These are phyloP conservation scores for Rhynchosporium secalis DNA, from an alignment of 2,329 filamentous ascomycete species.

Conservation along the genomic window DNA sequence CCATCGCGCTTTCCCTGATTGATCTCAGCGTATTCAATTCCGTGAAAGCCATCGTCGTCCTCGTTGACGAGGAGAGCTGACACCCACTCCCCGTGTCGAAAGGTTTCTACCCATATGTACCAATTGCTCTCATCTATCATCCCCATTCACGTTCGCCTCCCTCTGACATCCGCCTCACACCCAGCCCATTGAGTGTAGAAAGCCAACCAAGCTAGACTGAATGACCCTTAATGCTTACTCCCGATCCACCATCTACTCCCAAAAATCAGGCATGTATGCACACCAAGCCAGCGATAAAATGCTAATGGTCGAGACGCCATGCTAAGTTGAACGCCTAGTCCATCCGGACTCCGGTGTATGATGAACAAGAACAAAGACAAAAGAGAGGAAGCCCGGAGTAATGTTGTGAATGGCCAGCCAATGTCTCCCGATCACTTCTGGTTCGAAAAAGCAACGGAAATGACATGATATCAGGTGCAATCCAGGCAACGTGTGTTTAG, in stretches of 20 bases:
- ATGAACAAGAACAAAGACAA: neutral
- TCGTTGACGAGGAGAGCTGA: no score
- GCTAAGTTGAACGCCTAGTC: slow-evolving; percentile 17
- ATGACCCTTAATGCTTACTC: neutral
- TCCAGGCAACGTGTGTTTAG: neutral
- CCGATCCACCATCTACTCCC: neutral
- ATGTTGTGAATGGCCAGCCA: slow-evolving; percentile 14
- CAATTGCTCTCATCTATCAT: neutral
- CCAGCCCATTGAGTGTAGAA: neutral
- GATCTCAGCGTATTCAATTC: neutral
- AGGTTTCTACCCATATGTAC: slow-evolving; percentile 2
- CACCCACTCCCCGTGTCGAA: neutral
- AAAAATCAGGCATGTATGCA: neutral
- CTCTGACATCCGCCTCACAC: no score
- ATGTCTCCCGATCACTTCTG: neutral
- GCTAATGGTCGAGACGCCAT: slow-evolving; percentile 14
- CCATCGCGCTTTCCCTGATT: neutral
- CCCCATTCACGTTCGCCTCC: no score
- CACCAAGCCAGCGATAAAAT: neutral
- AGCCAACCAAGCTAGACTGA: neutral
- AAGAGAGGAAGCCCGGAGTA: slow-evolving; percentile 1
- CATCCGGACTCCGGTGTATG: neutral
- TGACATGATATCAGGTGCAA: neutral
- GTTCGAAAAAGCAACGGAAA: neutral
- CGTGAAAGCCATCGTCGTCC: no score